Conservation (phyloP, 345 rosid species). For the Gossypioides kirkii region DNA sequence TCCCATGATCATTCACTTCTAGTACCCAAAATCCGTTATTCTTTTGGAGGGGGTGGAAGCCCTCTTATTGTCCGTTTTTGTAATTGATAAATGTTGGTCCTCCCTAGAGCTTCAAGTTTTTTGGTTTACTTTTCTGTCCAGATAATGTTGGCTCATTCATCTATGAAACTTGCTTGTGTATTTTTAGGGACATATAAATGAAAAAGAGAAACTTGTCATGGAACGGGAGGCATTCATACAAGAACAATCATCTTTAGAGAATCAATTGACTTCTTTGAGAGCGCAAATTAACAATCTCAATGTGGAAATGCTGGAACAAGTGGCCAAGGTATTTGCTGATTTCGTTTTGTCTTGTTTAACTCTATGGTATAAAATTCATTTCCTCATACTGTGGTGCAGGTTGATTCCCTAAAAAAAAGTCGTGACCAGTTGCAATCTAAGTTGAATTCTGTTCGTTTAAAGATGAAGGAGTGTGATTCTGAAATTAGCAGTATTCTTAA, state of each 20-base stretch:
- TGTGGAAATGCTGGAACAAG: constrained; percentile 66
- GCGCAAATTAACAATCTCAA: constrained; percentile 54
- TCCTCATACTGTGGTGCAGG: constrained; percentile 41
- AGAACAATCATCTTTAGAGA: constrained; percentile 66
- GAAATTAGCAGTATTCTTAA: constrained; percentile 62
- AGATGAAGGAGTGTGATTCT: constrained; percentile 92
- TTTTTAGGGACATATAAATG: constrained; percentile 63
- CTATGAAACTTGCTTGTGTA: constrained; percentile 17
- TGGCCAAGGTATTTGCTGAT: constrained; percentile 48
- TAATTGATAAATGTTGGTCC: neutral
- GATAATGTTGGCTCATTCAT: neutral
- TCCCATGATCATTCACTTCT: neutral
- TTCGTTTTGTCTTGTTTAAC: constrained; percentile 4
- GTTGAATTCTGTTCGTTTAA: constrained; percentile 57
- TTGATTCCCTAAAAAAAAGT: constrained; percentile 41
- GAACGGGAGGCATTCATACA: constrained; percentile 72
- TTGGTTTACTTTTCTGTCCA: neutral
- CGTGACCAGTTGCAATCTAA: constrained; percentile 63
- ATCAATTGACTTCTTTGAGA: constrained; percentile 58
- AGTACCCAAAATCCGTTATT: neutral
- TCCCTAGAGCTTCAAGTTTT: neutral
- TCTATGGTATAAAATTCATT: constrained; percentile 9
- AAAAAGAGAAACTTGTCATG: constrained; percentile 74
- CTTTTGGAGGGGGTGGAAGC: too few species aligned
- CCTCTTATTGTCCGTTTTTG: neutral